Evolutionary conservation across 495 filamentous ascomycete species (phyloP).

Genomic region (Tuber brumale): DNA sequence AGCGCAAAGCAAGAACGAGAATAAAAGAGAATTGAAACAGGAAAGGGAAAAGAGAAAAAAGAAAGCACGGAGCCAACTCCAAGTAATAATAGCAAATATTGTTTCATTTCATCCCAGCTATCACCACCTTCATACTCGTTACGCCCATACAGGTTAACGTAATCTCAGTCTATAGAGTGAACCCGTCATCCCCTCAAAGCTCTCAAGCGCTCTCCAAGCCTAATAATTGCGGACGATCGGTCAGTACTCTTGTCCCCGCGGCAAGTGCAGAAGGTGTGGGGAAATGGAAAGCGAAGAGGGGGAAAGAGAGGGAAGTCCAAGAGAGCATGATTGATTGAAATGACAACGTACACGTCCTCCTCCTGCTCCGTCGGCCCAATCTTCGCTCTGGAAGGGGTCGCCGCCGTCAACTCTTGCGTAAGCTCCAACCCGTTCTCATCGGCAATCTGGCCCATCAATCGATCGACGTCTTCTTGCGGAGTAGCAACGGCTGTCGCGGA

Average conservation of each 20-base stretch:
- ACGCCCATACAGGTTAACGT: not conserved
- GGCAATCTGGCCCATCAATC: constrained; percentile 69
- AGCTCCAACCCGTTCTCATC: constrained; percentile 77
- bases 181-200: constrained; percentile 36
- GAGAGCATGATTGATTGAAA: not conserved
- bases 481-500: constrained; percentile 66
- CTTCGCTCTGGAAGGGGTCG: constrained; percentile 51
- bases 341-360: constrained; percentile 50
- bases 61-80: constrained; percentile 13
- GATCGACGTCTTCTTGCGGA: constrained; percentile 76
- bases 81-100: constrained; percentile 11
- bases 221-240: constrained; percentile 11
- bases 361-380: constrained; percentile 55
- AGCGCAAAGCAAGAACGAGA: not conserved
- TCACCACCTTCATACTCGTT: constrained; percentile 7
- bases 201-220: constrained; percentile 39
- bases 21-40: constrained; percentile 14
- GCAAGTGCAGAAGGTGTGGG: not conserved
- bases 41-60: constrained; percentile 11
- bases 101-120: not conserved
- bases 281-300: constrained; percentile 1
- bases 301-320: not conserved
- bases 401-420: constrained; percentile 59
- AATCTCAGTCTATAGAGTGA: not conserved
- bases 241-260: not conserved